Conservation (phyloP, 2,329 filamentous ascomycete genomes). For the Aspergillus calidoustus region DNA sequence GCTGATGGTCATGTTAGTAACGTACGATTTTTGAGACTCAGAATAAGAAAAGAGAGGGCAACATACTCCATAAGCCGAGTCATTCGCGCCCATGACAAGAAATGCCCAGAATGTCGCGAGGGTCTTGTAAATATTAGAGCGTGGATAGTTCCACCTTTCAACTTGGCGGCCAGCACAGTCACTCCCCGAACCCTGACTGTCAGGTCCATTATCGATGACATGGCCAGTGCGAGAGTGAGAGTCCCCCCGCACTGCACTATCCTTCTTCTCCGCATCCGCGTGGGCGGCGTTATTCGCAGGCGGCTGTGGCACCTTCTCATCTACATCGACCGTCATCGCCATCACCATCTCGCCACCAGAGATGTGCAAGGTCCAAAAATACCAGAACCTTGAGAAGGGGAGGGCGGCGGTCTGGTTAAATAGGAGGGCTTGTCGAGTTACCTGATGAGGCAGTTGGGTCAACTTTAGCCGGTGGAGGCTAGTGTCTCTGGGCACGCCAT, state of each 20-base stretch:
- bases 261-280: conserved; percentile 3
- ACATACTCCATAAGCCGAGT: conserved; percentile 62
- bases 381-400: neutral
- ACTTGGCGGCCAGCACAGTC: neutral
- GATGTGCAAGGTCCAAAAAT: neutral
- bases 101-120: conserved; percentile 63
- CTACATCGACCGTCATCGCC: neutral
- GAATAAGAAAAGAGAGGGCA: neutral
- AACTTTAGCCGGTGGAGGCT: neutral
- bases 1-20: conserved; percentile 15
- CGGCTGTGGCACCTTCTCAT: neutral
- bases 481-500: conserved; percentile 30
- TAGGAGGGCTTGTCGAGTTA: neutral
- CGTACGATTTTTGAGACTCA: neutral
- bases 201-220: neutral
- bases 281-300: neutral
- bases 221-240: neutral
- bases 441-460: neutral
- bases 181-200: neutral
- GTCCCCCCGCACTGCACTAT: neutral
- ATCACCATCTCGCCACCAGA: neutral
- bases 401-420: neutral
- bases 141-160: conserved; percentile 54
- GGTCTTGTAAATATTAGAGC: conserved; percentile 54
- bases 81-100: conserved; percentile 62